These are phyloP conservation scores for Pyrrhoderma lamaoense DNA, from an alignment of 1,284 basidiomycete species.

Conservation along the genomic window DNA sequence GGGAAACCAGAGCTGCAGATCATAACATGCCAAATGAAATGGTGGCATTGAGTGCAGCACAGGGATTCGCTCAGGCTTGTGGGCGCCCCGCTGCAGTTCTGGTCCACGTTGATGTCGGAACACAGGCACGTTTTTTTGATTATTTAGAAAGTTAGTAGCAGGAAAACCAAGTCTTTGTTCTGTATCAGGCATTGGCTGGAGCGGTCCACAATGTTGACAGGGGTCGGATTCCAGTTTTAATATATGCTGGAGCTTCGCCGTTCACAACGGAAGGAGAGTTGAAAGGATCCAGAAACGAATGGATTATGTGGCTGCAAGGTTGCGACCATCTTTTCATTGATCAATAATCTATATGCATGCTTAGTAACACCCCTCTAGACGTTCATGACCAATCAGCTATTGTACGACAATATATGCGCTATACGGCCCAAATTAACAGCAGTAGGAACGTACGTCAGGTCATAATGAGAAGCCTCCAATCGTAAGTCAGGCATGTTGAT, in stretches of 20 bases:
- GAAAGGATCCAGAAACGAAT: slow-evolving; percentile 61
- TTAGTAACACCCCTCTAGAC: slow-evolving; percentile 33
- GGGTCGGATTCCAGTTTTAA: slow-evolving; percentile 54
- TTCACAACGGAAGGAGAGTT: slow-evolving; percentile 48
- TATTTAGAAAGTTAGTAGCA: background rate
- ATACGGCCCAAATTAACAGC: slow-evolving; percentile 50
- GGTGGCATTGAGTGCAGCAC: slow-evolving; percentile 65
- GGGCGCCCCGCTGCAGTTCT: slow-evolving; percentile 63
- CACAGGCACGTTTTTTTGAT: slow-evolving; percentile 46
- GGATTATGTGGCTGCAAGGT: slow-evolving; percentile 69
- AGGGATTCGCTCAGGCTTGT: slow-evolving; percentile 59
- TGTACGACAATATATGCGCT: slow-evolving; percentile 66
- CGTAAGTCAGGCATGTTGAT: slow-evolving; percentile 31
- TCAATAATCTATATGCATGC: background rate
- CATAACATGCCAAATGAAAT: slow-evolving; percentile 69
- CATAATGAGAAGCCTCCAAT: slow-evolving; percentile 53
- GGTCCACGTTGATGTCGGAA: slow-evolving; percentile 68
- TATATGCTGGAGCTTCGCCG: slow-evolving; percentile 63
- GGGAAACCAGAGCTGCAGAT: slow-evolving; percentile 40
- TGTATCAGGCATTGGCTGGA: slow-evolving; percentile 50
- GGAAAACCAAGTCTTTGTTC: background rate
- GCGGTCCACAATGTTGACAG: slow-evolving; percentile 66
- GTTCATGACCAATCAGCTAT: slow-evolving; percentile 61
- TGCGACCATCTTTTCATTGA: background rate
- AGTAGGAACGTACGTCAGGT: slow-evolving; percentile 42